Base-by-base conservation (phyloP, 2,329 filamentous ascomycete genomes). In the Colletotrichum nymphaeae region DNA sequence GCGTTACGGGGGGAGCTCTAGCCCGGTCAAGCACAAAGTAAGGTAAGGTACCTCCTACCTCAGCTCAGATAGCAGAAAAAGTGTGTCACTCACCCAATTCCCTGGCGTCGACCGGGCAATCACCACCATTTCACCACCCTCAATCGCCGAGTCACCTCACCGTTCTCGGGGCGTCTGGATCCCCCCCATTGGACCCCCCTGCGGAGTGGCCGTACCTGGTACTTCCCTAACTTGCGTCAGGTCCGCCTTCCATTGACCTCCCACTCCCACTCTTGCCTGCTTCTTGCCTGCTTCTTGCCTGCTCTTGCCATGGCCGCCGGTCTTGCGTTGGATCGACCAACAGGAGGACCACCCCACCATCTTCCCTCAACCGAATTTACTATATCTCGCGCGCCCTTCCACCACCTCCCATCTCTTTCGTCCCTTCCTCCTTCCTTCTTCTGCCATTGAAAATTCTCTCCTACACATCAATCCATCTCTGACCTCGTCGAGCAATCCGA, bases 281-380 rank as follows among this genome's bases (percentile, higher is more conserved):
- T 49, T 49, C 49, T 57, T n/a, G 52, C 30, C 32, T 49, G 67
- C 19, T 49, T 26, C 57, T 22, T 30, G 59, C 46, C 62, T 46
- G 55, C 26, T 64, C 49, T n/a, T 32, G 19, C 32, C 32, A 63
- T 46, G 65, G 65, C 65, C 58, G 35, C 46, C 32, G 46, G 58
- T 22, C n/a, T 46, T 69, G 67, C 57, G 46, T 68, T 63, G 66
- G 32, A 24, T 60, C 28, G 60, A 11, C 58, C 58, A 28, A 53
- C 37, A 42, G 65, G 57, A 75, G 69, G 59, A 76, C 26, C 77
- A 80, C 77, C 78, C 78, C 78, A 78, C 78, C 77, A 77, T 75
- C 74, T 78, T 72, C 69, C 69, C 69, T 72, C 76, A 77, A 76
- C 76, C 76, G 73, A 69, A 69, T 73, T 73, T 73, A 73, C 69